Base-by-base conservation (phyloP, 1,139 yeast species). In the Candida smagusa region DNA sequence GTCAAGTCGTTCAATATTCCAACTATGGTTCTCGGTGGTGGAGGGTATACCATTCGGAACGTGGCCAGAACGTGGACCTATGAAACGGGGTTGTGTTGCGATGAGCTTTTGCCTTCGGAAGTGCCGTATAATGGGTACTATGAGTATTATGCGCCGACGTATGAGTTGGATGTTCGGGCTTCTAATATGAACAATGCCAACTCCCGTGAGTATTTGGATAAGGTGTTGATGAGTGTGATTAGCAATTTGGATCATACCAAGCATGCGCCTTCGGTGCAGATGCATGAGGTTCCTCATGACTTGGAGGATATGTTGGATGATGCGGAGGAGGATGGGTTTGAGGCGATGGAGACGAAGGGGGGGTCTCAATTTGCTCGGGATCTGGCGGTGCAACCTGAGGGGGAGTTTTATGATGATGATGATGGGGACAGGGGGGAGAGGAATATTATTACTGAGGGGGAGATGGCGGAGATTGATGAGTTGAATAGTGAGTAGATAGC, bases 121-220 rank as follows among this genome's bases (percentile, higher is more conserved):
- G 75, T 90, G 48, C 97, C 97, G 5, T 90, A 88, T 68, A 90
- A 90, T 58, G 97, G 90, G 59, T 92, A 92, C 66, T 90, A 87
- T 63, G 97, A 90, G 64, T 90, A 90, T 66, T 90, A 85, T 63
- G 97, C 97, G 0, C 98, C 98, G 1, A 96, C 88, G 61, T 90
- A 92, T 61, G 83, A 84, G 56, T 69, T 86, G 39, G 97, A 90
- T 55, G 97, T 92, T 34, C 78, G 97, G 46, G 94, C 97, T 7
- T 85, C 95, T 13, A 92, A 92, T 59, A 90, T 92, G 97, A 87
- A 84, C 64, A 92, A 92, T 61, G 96, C 96, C 39, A 92, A 92
- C 63, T 80, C 92, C 22, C 89, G 94, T 12, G 97, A 92, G 62
- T 92, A 89, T 58, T 72, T 92, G 52, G 89, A 88, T 60, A 86